Base-by-base conservation (phyloP, 768 basidiomycete genomes). In the Leccinum barrowsii region DNA sequence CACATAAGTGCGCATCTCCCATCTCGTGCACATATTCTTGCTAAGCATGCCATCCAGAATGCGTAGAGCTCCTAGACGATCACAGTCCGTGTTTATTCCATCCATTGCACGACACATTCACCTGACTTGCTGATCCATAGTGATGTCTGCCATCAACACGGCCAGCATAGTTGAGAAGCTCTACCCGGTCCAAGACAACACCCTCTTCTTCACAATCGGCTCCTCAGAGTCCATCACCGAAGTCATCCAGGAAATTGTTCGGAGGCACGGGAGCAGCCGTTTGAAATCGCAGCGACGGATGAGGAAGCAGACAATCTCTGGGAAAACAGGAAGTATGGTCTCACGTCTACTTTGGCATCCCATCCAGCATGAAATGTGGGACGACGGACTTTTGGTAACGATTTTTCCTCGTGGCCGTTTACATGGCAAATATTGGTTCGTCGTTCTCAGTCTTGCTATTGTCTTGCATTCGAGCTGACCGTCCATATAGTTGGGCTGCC, bases 181-280 rank as follows among this genome's bases (percentile, higher is more conserved):
- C 48, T 90, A 87, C 67, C 87, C 87, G 3, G 84, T 85, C 19
- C 75, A 80, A 60, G 92, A 94, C 67, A 87, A 24, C 24, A 24
- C 87, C 0, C 80, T 97, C 10, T 93, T 97, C 75, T 92, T 98
- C 80, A 95, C 95, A 71, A 82, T 97, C 56, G 93, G 93, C 2
- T 84, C 90, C 34, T 74, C 80, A 0, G 72, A 78, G 11, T 79
- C 82, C 5, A 82, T 89, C 32, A 67, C 81, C 4, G 79, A 81
- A 44, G 72, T 77, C 19, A 81, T 92, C 30, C 77, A 85, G 62
- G 66, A 72, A 6, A 83, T 96, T 22, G 83, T 86, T 21, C 77
- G 82, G 64, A 82, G 78, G 64, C 85, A 95, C 62, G 85, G 85
- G 2, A 85, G 90, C 51, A 77, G 71, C 21, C 77, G 79, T 91